These are phyloP conservation scores for Epichloe coenophiala DNA, from an alignment of 2,329 filamentous ascomycete species.

Conservation along the genomic window DNA sequence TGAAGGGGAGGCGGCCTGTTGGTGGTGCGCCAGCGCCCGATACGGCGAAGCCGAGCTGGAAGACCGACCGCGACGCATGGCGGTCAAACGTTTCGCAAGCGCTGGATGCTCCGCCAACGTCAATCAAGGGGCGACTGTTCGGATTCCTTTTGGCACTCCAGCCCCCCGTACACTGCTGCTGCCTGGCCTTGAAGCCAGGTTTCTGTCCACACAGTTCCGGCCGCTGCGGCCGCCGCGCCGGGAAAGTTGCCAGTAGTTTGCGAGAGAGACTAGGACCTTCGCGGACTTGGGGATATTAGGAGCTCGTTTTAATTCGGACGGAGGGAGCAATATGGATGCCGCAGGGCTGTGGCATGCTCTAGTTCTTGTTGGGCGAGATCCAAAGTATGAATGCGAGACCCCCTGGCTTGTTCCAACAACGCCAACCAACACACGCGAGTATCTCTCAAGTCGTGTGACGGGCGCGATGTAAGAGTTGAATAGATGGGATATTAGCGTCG, in stretches of 20 bases:
- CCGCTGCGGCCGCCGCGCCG: slow-evolving; percentile 3
- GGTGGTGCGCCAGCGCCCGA: slow-evolving; percentile 43
- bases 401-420: background rate
- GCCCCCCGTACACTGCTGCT: background rate
- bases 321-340: background rate
- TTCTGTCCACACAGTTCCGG: slow-evolving; percentile 1
- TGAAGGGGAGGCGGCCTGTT: slow-evolving; percentile 26
- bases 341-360: slow-evolving; percentile 4
- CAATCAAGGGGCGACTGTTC: background rate
- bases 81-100: background rate
- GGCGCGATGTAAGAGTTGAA: background rate
- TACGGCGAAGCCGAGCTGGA: slow-evolving; percentile 38
- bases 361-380: background rate
- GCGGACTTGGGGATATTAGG: background rate
- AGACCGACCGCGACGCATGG: slow-evolving; percentile 36
- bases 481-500: background rate
- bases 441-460: background rate
- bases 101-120: background rate
- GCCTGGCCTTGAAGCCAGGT: background rate
- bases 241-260: slow-evolving; percentile 1
- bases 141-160: background rate
- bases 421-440: background rate
- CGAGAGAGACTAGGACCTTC: background rate
- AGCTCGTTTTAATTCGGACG: background rate
- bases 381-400: background rate